phyloP scores from a whole-genome alignment of 179 eudicot species.

The Patellifolia procumbens region DNA sequence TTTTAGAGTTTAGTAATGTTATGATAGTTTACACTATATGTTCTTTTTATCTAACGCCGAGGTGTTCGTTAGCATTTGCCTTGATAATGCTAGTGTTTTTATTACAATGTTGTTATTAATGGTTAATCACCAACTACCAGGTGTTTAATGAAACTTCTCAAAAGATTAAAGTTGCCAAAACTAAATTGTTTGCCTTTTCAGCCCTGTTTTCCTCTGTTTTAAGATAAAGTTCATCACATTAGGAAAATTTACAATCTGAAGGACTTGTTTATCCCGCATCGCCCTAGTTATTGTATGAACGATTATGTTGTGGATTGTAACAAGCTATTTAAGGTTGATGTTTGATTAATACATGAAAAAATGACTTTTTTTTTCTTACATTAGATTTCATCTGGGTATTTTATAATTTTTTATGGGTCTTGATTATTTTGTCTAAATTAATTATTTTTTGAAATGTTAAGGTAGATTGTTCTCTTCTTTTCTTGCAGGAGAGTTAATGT shows the following conservation, averaged over 20 bases:
- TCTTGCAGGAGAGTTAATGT: conserved; percentile 63
- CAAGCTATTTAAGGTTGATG: too few species aligned
- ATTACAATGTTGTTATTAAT: too few species aligned
- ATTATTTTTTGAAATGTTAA: not conserved
- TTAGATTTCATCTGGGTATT: conserved; percentile 20
- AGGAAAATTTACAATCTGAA: not conserved
- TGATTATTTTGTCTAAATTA: not conserved
- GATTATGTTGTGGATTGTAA: too few species aligned
- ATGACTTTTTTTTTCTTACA: not conserved
- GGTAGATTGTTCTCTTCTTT: conserved; percentile 27
- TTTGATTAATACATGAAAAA: too few species aligned
- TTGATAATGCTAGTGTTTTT: not conserved
- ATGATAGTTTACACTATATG: not conserved
- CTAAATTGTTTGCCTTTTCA: too few species aligned
- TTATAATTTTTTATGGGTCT: not conserved
- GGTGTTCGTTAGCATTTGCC: too few species aligned
- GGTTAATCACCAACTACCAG: not conserved
- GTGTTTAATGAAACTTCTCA: conserved; percentile 4
- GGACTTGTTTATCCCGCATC: too few species aligned
- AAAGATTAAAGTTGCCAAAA: not conserved
- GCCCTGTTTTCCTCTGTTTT: conserved; percentile 36
- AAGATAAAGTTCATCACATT: not conserved
- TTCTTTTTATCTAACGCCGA: too few species aligned
- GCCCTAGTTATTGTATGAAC: too few species aligned
- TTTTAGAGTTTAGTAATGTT: not conserved